Percentiles rank a stretch among this genome's conserved stretches.
phyloP scores from a whole-genome alignment of 2,329 filamentous ascomycete species.

The Septoria linicola region DNA sequence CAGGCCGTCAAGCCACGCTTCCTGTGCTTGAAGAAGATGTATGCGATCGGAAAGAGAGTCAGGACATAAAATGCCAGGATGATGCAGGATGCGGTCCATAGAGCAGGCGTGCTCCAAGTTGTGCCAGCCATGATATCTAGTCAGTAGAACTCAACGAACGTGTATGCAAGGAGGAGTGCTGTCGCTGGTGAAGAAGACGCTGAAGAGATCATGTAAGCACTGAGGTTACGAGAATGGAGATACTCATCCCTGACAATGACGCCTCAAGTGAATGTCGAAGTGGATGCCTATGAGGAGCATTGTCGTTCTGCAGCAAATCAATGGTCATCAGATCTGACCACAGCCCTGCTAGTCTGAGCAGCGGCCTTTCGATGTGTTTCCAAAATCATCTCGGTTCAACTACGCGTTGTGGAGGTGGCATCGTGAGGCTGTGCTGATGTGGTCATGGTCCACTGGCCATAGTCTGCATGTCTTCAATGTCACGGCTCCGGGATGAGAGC shows the following conservation, averaged over 20 bases:
- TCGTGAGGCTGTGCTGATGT: too few relatives aligned
- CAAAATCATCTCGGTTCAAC: slow-evolving; percentile 11
- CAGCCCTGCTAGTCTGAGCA: slow-evolving; percentile 4
- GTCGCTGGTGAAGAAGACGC: too few relatives aligned
- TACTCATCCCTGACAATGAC: neutral
- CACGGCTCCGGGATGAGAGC: too few relatives aligned
- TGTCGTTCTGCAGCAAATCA: slow-evolving; percentile 1
- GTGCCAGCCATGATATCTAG: neutral
- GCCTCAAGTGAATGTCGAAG: neutral
- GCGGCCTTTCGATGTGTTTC: slow-evolving; percentile 1
- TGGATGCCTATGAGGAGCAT: neutral
- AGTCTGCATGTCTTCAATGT: too few relatives aligned
- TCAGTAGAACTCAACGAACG: neutral
- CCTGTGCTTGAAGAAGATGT: slow-evolving; percentile 13
- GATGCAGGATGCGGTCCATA: slow-evolving; percentile 3
- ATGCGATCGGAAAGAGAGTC: slow-evolving; percentile 7
- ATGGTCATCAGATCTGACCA: neutral
- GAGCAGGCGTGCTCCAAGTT: slow-evolving; percentile 8
- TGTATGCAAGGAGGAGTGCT: neutral
- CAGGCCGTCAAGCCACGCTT: slow-evolving; percentile 1
- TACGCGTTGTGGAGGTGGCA: neutral
- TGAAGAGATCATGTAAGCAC: too few relatives aligned
- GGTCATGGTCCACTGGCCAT: too few relatives aligned
- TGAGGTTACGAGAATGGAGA: too few relatives aligned
- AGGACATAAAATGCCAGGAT: slow-evolving; percentile 8